Base-by-base conservation (phyloP, 2,329 filamentous ascomycete genomes). In the Trichoderma harzianum region DNA sequence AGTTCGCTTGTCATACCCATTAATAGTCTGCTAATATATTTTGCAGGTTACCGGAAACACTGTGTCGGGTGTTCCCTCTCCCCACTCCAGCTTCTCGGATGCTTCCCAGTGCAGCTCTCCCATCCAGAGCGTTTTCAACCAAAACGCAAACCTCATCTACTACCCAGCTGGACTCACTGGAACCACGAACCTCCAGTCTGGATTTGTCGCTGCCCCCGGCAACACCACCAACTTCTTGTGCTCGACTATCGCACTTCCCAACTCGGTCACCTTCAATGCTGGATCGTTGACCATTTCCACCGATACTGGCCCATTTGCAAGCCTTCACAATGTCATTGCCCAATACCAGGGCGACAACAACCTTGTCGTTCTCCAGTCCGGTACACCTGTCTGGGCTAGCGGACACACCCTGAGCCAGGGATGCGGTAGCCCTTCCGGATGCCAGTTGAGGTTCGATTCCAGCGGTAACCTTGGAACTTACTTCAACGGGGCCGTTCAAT, bases 181-280 rank as follows among this genome's bases (percentile, higher is more conserved):
- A 12, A 47, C 74, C 2, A 65, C 72, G 26, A 74, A 51, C 18
- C 70, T 78, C 26, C 76, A 78, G 63, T 43, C 73, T 16, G 74
- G 75, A 11, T 78, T 78, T 53, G 72, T 71, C 7, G 67, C 71
- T 14, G 71, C 76, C 16, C 47, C 73, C 8, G 66, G 70, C 47
- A 78, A 78, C 68, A 72, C 72, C 18, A 77, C 74, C 57, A 77
- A 76, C 64, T 78, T 77, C 73, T 69, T 77, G 39, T 78, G 76
- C 70, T 73, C 74, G 16, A 72, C 58, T 30, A 60, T 72, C 34
- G 75, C 76, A 14, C 74, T 77, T 12, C 70, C 76, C 0, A 72
- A 70, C 28, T 68, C 71, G 14, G 32, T 72, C 57, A 67, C 73
- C 30, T 77, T 75, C 58, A 36, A 66, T 11, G 64, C 73, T 12